These are phyloP conservation scores for Knoxdaviesia capensis DNA, from an alignment of 2,329 filamentous ascomycete genomes.

Conservation along the genomic window DNA sequence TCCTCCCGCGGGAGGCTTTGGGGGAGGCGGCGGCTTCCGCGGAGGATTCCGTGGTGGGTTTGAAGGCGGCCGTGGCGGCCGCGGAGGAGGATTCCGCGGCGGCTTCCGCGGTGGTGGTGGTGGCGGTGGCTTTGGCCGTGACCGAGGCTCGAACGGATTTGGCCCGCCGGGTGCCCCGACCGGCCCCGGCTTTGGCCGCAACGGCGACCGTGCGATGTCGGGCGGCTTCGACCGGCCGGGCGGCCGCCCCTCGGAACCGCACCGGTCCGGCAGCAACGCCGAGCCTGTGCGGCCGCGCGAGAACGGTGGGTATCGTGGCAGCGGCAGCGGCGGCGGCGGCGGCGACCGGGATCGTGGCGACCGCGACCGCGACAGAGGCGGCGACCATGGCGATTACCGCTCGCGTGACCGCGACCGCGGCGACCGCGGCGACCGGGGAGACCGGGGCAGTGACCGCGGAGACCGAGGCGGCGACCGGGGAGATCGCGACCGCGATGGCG, in stretches of 20 bases:
- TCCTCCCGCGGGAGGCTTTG: constrained; percentile 41
- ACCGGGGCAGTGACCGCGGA: not conserved
- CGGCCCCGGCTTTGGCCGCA: constrained; percentile 31
- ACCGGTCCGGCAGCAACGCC: constrained; percentile 56
- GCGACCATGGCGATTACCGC: constrained; percentile 9
- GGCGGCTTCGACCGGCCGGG: constrained; percentile 31
- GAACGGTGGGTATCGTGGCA: constrained; percentile 26
- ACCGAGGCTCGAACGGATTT: constrained; percentile 23
- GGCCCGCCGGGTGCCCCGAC: constrained; percentile 38
- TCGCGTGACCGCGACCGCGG: not conserved
- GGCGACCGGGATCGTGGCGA: constrained; percentile 16
- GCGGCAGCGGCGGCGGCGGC: constrained; percentile 19
- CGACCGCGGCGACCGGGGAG: constrained; percentile 2
- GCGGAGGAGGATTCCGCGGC: constrained; percentile 31
- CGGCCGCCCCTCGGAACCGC: constrained; percentile 14
- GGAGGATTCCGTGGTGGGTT: constrained; percentile 25
- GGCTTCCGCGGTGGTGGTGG: constrained; percentile 17
- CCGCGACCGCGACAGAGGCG: constrained; percentile 23
- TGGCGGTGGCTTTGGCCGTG: constrained; percentile 16
- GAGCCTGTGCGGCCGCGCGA: constrained; percentile 43
- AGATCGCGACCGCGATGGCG: constrained; percentile 11
- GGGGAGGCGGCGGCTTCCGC: constrained; percentile 22
- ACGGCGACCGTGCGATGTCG: constrained; percentile 20
- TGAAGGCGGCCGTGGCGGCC: constrained; percentile 26
- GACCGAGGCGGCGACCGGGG: constrained; percentile 8